These are phyloP conservation scores for Hylodesmum podocarpum DNA, from an alignment of 306 rosid species.

Conservation along the genomic window DNA sequence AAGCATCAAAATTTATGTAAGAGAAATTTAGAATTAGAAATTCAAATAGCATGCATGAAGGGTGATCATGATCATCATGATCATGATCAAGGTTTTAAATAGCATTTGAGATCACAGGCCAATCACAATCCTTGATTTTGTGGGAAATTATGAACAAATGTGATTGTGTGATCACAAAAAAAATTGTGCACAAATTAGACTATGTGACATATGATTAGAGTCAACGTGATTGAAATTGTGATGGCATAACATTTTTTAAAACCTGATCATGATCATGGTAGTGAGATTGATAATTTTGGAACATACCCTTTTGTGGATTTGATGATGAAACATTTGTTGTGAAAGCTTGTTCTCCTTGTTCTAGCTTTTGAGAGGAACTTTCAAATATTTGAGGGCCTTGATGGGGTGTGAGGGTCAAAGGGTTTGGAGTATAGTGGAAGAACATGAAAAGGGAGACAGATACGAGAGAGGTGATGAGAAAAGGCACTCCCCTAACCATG, in stretches of 20 bases:
- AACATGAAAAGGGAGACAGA: constrained; percentile 48
- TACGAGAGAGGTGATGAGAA: constrained; percentile 44
- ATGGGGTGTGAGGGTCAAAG: constrained; percentile 33
- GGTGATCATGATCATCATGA: background rate
- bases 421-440: constrained; percentile 50
- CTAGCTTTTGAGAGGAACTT: constrained; percentile 8
- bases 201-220: no score
- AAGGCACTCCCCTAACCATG: constrained; percentile 42
- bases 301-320: constrained; percentile 49
- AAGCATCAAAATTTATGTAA: background rate
- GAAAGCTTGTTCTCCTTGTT: constrained; percentile 12
- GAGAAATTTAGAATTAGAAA: background rate
- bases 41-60: background rate
- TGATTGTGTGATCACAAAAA: background rate
- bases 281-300: background rate
- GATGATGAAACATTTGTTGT: constrained; percentile 9
- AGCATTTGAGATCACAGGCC: background rate
- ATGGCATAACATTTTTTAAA: background rate
- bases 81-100: background rate
- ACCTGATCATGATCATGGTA: background rate
- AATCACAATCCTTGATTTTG: background rate
- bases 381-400: constrained; percentile 25
- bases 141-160: background rate
- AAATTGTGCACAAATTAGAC: no score
- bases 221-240: background rate